Base-by-base conservation (phyloP, 768 basidiomycete species). In the Tulasnella sp. region DNA sequence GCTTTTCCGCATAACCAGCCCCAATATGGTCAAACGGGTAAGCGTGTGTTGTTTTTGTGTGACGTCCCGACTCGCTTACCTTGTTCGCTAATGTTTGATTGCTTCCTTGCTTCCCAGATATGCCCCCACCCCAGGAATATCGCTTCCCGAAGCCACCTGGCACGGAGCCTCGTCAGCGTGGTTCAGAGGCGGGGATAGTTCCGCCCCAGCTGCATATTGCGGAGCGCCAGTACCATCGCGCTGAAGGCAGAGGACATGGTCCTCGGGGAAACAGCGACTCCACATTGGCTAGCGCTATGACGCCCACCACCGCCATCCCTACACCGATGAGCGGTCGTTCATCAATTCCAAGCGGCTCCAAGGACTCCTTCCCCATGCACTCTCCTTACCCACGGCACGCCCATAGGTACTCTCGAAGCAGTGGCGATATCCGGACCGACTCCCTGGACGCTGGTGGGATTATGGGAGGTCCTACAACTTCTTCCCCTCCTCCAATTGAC, bases 131-230 rank as follows among this genome's bases (percentile, higher is more conserved):
- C n/a, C 57, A 23, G 23, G 57, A 61, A 23, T 61, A 61, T 29
- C 57, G 57, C n/a, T 61, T 61, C 57, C 57, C 57, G 10, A 61
- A 61, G 29, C 57, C 57, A 29, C 57, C 57, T 61, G 57, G 57
- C n/a, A 26, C 57, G 29, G 57, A 61, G 40, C 20, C 32, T 18
- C 37, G 70, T 5, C 70, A 39, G 23, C 70, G 70, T 44, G 37
- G 70, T 11, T 71, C 70, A 39, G 37, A 71, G 18, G 26, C 70
- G 5, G 23, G 23, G 11, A 44, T 44, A 29, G 15, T 55, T 75
- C 74, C 74, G 29, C 74, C 48, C 29, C 74, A 48, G 23, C 74
- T 75, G 23, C 74, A 75, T 57, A 75, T 75, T 57, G 23, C 29
- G 7, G 35, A 37, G 3, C 37, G 35, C n/a, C 23, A 16, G 26